Evolutionary conservation across 192 early-diverging fungal species (phyloP).

Genomic region (Gaertneriomyces sp.): DNA sequence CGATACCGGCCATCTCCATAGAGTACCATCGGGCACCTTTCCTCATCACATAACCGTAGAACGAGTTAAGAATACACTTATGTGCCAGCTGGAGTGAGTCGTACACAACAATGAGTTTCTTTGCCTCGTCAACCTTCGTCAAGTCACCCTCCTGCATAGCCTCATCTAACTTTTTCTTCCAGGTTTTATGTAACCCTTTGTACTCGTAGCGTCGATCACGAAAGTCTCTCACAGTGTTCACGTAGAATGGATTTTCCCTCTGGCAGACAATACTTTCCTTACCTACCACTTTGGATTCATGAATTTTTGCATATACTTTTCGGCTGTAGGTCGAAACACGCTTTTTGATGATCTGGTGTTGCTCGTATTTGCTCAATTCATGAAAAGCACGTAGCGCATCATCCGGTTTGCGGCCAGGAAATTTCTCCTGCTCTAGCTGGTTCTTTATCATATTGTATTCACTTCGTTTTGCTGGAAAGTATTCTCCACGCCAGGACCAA

Average conservation of each 20-base stretch:
- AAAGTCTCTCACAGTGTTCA: slow-evolving; percentile 93
- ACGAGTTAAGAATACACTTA: slow-evolving; percentile 80
- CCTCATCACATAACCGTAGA: slow-evolving; percentile 99
- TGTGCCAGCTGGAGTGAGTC: slow-evolving; percentile 98
- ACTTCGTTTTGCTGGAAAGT: slow-evolving; percentile 80
- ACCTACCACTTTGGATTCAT: slow-evolving; percentile 76
- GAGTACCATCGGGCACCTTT: slow-evolving; percentile 98
- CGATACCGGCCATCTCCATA: slow-evolving; percentile 98
- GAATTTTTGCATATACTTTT: slow-evolving; percentile 81
- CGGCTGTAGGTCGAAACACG: slow-evolving; percentile 81
- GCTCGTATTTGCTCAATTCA: slow-evolving; percentile 64
- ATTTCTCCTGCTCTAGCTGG: slow-evolving; percentile 77
- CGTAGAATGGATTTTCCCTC: slow-evolving; percentile 96
- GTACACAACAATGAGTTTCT: slow-evolving; percentile 91
- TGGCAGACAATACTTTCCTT: slow-evolving; percentile 93
- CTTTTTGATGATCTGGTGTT: slow-evolving; percentile 66
- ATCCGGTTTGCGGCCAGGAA: slow-evolving; percentile 58
- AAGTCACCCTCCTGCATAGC: slow-evolving; percentile 64
- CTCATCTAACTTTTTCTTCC: slow-evolving; percentile 79
- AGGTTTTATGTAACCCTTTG: slow-evolving; percentile 87
- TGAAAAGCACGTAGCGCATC: slow-evolving; percentile 57
- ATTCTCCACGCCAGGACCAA: slow-evolving; percentile 99
- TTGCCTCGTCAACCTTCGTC: slow-evolving; percentile 71
- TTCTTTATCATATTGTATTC: slow-evolving; percentile 90
- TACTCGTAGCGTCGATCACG: slow-evolving; percentile 98